phyloP scores from a whole-genome alignment of 75 land plant genomes.

The Adiantum capillusveneris region DNA sequence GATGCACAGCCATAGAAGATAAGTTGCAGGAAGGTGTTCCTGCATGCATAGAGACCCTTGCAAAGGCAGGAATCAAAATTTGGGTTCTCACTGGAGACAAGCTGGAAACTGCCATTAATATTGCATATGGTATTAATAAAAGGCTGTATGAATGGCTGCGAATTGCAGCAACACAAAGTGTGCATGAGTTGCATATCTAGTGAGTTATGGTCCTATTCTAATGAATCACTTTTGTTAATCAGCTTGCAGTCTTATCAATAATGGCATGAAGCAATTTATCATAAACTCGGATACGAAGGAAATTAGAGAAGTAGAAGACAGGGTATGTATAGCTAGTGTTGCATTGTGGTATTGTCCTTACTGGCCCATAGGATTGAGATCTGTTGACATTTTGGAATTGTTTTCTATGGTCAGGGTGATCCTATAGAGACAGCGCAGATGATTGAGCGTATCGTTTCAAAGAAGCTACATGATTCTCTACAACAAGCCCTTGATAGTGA shows the following conservation, averaged over 20 bases:
- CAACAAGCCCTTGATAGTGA: conserved; percentile 51
- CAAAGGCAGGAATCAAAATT: conserved; percentile 93
- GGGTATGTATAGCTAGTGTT: conserved; percentile 33
- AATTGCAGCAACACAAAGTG: too few relatives aligned
- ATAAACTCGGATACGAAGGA: conserved; percentile 88
- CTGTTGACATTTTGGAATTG: neutral
- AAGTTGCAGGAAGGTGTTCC: conserved; percentile 99
- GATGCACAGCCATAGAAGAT: conserved; percentile 96
- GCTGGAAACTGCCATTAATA: conserved; percentile 98
- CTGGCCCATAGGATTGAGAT: neutral
- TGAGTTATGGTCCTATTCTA: too few relatives aligned
- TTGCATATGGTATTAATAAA: conserved; percentile 72
- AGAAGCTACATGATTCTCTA: conserved; percentile 50
- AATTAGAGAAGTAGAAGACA: conserved; percentile 81
- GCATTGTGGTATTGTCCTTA: neutral
- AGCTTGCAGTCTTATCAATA: conserved; percentile 93
- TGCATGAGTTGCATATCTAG: too few relatives aligned
- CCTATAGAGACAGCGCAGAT: conserved; percentile 68
- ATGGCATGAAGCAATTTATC: conserved; percentile 90
- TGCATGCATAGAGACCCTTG: conserved; percentile 87
- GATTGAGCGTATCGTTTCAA: conserved; percentile 52
- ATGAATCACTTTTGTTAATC: conserved; percentile 13
- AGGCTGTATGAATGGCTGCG: too few relatives aligned
- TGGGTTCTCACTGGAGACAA: conserved; percentile 99
- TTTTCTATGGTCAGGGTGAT: conserved; percentile 52